Evolutionary conservation across 2,329 filamentous ascomycete genomes (phyloP).

Genomic region (Aspergillus novoparasiticus): DNA sequence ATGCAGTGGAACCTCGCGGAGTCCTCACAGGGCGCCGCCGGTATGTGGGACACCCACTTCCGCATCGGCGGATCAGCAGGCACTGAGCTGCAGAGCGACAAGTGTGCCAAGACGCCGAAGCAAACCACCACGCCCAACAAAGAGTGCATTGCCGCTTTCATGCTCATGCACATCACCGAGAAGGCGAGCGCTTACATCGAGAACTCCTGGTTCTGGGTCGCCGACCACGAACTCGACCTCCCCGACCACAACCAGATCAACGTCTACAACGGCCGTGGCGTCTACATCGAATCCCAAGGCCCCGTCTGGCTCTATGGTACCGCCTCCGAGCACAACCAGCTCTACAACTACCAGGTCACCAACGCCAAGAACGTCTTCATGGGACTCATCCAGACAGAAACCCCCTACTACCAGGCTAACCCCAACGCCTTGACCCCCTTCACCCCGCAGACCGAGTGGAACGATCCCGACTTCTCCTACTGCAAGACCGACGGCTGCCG

Average conservation of each 20-base stretch:
- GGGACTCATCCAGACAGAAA: constrained; percentile 84
- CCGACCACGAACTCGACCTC: constrained; percentile 85
- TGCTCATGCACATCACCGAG: constrained; percentile 60
- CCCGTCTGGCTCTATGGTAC: constrained; percentile 85
- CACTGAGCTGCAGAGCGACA: constrained; percentile 77
- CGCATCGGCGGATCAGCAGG: constrained; percentile 86
- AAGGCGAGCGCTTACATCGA: constrained; percentile 73
- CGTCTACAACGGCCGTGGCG: constrained; percentile 84
- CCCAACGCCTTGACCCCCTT: constrained; percentile 65
- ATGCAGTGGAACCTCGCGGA: constrained; percentile 88
- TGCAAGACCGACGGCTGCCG: constrained; percentile 63
- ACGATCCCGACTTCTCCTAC: constrained; percentile 66
- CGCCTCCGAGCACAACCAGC: constrained; percentile 59
- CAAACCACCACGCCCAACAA: constrained; percentile 62
- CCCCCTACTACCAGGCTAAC: constrained; percentile 81
- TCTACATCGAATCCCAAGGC: constrained; percentile 76
- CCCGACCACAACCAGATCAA: constrained; percentile 67
- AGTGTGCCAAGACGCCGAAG: constrained; percentile 75
- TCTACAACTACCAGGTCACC: constrained; percentile 81
- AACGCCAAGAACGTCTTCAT: constrained; percentile 80
- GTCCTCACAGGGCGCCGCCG: constrained; percentile 65
- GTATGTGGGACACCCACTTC: constrained; percentile 95
- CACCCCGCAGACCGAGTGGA: constrained; percentile 37
- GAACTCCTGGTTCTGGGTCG: constrained; percentile 88
- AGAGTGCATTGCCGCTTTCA: constrained; percentile 73